Evolutionary conservation across 495 filamentous ascomycete species (phyloP), one percentile per base, ranked within the genome.

Genomic region (Neurospora tetraspora): DNA sequence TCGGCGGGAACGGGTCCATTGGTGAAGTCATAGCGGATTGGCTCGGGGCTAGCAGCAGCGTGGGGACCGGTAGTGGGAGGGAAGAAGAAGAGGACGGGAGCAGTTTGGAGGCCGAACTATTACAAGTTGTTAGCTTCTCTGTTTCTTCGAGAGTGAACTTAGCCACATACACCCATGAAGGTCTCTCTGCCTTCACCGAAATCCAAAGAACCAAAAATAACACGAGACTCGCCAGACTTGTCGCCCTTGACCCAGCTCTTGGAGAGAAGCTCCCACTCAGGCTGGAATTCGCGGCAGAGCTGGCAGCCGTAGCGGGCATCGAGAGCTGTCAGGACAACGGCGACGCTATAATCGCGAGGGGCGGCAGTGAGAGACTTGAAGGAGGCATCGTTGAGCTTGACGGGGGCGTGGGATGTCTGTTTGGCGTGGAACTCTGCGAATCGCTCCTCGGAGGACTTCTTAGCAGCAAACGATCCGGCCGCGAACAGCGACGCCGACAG

Each of bases 91-190:
- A 99, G 85, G 39, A 98, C 90, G 3, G 96, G 96, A 18, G 96
- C 96, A 43, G 96, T 97, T 90, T 97, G 95, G 45, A 99, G 89
- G 83, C 93, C 91, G 70, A 98, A 86, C 95, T 98, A 69, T 71
- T 71, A 6, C 42, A 5, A 72, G 34, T 65, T 37, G 39, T 69
- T 37, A 70, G 20, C 45, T 23, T 34, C 12, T 6, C 42, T 12
- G 69, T 72, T 70, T 53, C 38, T n/a, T 36, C 38, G 27, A 18
- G 18, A 37, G 9, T 8, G 6, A 7, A 12, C 65, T 14, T 20
- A 10, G 37, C 39, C 23, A 39, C 85, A 76, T 86, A 98, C 95
- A 81, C 92, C 92, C 83, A 97, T 91, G 76, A 99, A 99, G 11
- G 91, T 92, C 6, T 86, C 86, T 79, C 91, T 93, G 23, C 95